Conservation (phyloP, 2,329 filamentous ascomycete genomes). For the Ceratocystis ficicola region DNA sequence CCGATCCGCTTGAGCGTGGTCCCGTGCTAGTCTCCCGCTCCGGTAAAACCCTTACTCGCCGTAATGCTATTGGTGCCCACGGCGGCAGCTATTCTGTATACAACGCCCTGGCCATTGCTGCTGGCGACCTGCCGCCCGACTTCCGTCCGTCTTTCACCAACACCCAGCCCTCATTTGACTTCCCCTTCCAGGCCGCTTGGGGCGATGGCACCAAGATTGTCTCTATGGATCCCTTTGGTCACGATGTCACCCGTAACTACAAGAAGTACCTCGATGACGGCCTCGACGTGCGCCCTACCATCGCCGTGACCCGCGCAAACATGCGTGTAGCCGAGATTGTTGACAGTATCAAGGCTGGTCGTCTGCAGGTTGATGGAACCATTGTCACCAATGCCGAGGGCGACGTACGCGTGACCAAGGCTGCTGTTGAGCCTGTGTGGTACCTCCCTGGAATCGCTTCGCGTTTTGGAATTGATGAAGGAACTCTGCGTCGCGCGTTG, state of each 20-base stretch:
- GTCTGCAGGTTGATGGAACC: constrained; percentile 69
- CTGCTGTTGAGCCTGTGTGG: constrained; percentile 91
- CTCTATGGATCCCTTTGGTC: constrained; percentile 90
- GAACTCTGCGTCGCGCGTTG: constrained; percentile 67
- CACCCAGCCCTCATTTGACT: constrained; percentile 79
- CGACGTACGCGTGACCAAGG: constrained; percentile 87
- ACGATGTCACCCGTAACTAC: constrained; percentile 34
- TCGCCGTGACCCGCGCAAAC: constrained; percentile 81
- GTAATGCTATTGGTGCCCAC: constrained; percentile 26
- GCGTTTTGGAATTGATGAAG: constrained; percentile 89
- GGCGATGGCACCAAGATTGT: constrained; percentile 86
- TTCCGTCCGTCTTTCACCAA: constrained; percentile 51
- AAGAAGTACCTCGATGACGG: constrained; percentile 16
- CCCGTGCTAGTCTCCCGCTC: constrained; percentile 25
- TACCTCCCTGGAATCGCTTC: constrained; percentile 80
- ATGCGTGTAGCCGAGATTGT: constrained; percentile 92
- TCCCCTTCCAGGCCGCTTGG: constrained; percentile 87
- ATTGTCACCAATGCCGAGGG: constrained; percentile 77
- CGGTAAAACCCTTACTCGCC: constrained; percentile 23
- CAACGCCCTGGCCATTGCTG: constrained; percentile 83
- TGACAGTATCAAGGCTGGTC: constrained; percentile 68
- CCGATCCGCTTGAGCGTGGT: constrained; percentile 23
- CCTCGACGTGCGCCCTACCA: constrained; percentile 66
- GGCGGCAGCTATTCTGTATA: constrained; percentile 95
- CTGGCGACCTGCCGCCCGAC: constrained; percentile 71